These are phyloP conservation scores for Eurotiales sp. DNA, from an alignment of 2,329 filamentous ascomycete genomes.

Conservation along the genomic window DNA sequence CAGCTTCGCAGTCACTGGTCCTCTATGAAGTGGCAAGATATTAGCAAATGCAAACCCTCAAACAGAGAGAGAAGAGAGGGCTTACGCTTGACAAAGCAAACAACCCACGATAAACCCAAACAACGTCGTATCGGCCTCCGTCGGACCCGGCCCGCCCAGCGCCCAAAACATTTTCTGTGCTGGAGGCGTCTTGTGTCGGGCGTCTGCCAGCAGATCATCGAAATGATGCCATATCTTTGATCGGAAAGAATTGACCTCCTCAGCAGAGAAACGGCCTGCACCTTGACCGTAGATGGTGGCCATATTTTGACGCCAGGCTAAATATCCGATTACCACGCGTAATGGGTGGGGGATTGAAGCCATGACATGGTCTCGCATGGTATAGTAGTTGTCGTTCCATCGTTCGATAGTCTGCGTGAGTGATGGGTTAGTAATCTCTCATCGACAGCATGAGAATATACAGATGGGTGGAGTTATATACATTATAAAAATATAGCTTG, in stretches of 20 bases:
- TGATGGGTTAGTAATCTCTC: no score
- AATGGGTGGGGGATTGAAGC: slow-evolving; percentile 50
- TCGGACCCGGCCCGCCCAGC: slow-evolving; percentile 51
- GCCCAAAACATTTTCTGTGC: slow-evolving; percentile 52
- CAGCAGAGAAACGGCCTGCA: slow-evolving; percentile 47
- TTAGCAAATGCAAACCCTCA: no score
- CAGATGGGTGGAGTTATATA: slow-evolving; percentile 23
- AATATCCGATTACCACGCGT: slow-evolving; percentile 48
- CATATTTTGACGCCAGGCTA: slow-evolving; percentile 45
- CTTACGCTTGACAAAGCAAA: slow-evolving; percentile 54
- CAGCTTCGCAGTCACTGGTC: slow-evolving; percentile 48
- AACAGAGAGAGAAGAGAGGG: slow-evolving; percentile 17
- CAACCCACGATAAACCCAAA: slow-evolving; percentile 57
- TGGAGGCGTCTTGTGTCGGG: slow-evolving; percentile 28
- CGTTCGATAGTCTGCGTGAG: slow-evolving; percentile 51
- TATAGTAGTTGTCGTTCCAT: slow-evolving; percentile 59
- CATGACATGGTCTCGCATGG: slow-evolving; percentile 54
- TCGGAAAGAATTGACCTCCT: slow-evolving; percentile 48
- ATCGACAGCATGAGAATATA: no score
- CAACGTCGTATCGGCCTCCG: slow-evolving; percentile 55
- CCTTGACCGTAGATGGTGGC: slow-evolving; percentile 56
- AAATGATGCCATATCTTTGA: slow-evolving; percentile 55
- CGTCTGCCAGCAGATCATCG: slow-evolving; percentile 40
- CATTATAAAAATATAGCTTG: slow-evolving; percentile 56
- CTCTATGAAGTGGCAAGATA: slow-evolving; percentile 40